phyloP scores from a whole-genome alignment of 768 basidiomycete species.

The Obba rivulosa region DNA sequence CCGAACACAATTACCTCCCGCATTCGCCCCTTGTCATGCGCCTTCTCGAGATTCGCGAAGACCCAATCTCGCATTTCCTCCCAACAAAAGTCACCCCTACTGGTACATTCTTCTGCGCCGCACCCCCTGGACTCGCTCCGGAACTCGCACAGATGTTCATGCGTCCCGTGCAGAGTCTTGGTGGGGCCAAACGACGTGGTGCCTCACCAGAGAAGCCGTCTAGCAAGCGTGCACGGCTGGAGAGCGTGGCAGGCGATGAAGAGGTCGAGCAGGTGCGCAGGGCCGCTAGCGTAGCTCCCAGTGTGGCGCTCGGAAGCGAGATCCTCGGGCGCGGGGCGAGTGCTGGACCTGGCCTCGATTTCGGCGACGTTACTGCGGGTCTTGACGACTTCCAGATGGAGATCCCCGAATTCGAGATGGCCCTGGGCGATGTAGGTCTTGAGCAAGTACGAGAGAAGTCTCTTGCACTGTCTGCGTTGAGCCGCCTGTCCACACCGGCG shows the following conservation, averaged over 20 bases:
- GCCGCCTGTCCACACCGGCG: slow-evolving; percentile 61
- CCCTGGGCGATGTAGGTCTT: slow-evolving; percentile 16
- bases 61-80: slow-evolving; percentile 81
- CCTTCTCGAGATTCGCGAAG: slow-evolving; percentile 77
- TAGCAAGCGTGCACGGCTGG: slow-evolving; percentile 54
- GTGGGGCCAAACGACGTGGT: slow-evolving; percentile 55
- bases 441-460: slow-evolving; percentile 41
- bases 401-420: slow-evolving; percentile 45
- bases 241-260: slow-evolving; percentile 36
- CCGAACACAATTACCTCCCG: slow-evolving; percentile 81
- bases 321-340: slow-evolving; percentile 47
- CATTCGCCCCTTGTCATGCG: slow-evolving; percentile 81
- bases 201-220: slow-evolving; percentile 48
- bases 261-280: slow-evolving; percentile 73
- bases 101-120: slow-evolving; percentile 77
- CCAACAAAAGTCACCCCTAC: slow-evolving; percentile 71
- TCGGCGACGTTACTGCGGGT: slow-evolving; percentile 44
- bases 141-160: slow-evolving; percentile 83
- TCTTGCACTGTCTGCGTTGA: slow-evolving; percentile 48
- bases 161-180: slow-evolving; percentile 54
- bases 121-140: slow-evolving; percentile 77
- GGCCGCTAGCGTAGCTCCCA: slow-evolving; percentile 58
- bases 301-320: slow-evolving; percentile 52
- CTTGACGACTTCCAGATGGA: slow-evolving; percentile 37
- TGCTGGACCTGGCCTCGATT: slow-evolving; percentile 43